A percentile compares a stretch with the other conserved stretches of the same genome.
Conservation (phyloP, 2,329 filamentous ascomycete species). For the Amylocarpus encephaloides region DNA sequence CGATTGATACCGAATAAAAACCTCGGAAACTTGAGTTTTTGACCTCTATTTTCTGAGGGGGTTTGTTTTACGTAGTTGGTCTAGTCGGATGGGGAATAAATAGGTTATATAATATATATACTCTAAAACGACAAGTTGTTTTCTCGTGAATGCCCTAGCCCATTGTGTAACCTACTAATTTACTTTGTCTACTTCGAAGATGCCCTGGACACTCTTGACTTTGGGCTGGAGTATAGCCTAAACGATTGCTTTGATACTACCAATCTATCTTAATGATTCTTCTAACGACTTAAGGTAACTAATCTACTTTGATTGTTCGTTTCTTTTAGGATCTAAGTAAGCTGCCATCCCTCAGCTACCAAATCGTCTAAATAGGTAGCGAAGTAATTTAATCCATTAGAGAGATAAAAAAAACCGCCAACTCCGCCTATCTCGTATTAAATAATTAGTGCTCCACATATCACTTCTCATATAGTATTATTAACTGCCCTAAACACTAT, state of each 20-base stretch:
- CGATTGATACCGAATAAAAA: no score
- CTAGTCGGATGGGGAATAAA: no score
- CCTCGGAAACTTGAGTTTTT: no score
- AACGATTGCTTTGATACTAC: neutral
- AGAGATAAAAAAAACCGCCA: constrained; percentile 11
- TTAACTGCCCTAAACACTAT: constrained; percentile 14
- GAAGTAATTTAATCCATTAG: constrained; percentile 14
- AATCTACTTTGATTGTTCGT: constrained; percentile 8
- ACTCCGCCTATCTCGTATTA: constrained; percentile 12
- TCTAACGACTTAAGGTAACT: constrained; percentile 3
- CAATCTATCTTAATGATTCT: constrained; percentile 3
- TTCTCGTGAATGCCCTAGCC: no score
- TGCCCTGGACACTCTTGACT: no score
- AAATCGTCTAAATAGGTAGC: constrained; percentile 13
- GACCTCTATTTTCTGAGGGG: no score
- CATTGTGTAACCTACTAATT: no score
- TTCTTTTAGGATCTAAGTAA: constrained; percentile 13
- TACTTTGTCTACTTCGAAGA: no score
- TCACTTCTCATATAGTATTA: constrained; percentile 14
- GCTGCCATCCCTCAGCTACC: constrained; percentile 14
- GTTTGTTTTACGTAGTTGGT: no score
- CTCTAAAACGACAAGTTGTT: no score
- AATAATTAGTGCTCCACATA: constrained; percentile 14
- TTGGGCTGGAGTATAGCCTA: no score
- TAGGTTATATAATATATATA: no score